These are phyloP conservation scores for Neonectria sp. DNA, from an alignment of 2,329 filamentous ascomycete genomes.

Conservation along the genomic window DNA sequence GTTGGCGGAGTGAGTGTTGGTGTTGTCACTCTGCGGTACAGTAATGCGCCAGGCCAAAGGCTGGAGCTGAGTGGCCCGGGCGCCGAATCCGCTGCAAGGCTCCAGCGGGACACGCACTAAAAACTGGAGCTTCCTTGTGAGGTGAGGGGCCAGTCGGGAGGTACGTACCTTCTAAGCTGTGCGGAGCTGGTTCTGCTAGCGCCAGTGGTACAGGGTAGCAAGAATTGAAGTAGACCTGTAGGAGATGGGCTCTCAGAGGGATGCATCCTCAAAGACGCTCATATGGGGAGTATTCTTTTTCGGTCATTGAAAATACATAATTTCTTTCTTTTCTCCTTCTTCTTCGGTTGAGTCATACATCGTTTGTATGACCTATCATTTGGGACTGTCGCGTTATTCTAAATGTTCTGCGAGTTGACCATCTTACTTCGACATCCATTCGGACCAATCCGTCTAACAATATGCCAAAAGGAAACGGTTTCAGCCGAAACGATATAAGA, in stretches of 20 bases:
- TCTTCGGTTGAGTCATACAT: background rate
- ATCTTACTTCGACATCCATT: no score
- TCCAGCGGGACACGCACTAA: constrained; percentile 51
- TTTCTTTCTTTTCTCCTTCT: background rate
- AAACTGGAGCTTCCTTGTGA: constrained; percentile 26
- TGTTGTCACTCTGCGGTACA: constrained; percentile 29
- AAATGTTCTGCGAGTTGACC: no score
- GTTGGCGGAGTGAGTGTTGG: constrained; percentile 41
- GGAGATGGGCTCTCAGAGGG: no score
- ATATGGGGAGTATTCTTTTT: background rate
- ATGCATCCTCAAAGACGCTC: background rate
- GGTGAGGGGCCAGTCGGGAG: background rate
- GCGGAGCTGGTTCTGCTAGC: background rate
- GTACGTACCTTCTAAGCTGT: constrained; percentile 26
- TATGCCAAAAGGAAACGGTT: no score
- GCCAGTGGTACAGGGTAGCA: background rate
- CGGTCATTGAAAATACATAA: background rate
- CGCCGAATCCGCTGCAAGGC: constrained; percentile 46
- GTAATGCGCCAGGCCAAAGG: constrained; percentile 44
- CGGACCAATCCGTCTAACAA: no score
- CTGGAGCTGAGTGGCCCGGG: constrained; percentile 39
- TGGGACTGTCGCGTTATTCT: no score
- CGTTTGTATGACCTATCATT: no score
- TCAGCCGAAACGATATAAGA: no score
- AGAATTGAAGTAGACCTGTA: background rate